These are phyloP conservation scores for Lipomyces yarrowii DNA, from an alignment of 1,139 yeast species.

Conservation along the genomic window DNA sequence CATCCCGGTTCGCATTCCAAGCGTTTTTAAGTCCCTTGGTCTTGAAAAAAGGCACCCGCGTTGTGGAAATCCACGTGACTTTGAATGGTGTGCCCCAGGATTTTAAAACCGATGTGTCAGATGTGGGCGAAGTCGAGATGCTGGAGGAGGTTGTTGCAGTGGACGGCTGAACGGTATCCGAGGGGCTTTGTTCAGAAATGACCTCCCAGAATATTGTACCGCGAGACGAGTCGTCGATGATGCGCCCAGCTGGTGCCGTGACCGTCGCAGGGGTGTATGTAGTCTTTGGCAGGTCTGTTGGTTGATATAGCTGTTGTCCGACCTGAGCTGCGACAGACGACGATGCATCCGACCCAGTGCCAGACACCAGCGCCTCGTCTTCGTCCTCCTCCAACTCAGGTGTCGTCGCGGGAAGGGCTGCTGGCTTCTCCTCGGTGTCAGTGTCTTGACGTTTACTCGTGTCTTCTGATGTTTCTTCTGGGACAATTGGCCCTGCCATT, in stretches of 20 bases:
- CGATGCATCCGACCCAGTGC: not conserved
- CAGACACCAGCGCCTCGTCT: not conserved
- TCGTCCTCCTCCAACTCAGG: conserved; percentile 1
- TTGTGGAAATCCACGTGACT: conserved; percentile 43
- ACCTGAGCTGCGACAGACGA: conserved; percentile 6
- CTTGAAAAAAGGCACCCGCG: conserved; percentile 41
- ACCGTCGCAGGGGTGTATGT: conserved; percentile 32
- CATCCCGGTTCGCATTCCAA: conserved; percentile 43
- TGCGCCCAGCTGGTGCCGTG: conserved; percentile 44
- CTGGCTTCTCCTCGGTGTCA: not conserved
- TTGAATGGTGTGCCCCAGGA: conserved; percentile 46
- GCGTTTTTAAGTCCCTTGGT: conserved; percentile 43
- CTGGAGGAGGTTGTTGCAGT: conserved; percentile 6
- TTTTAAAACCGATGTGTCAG: conserved; percentile 21
- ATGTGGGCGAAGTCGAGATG: conserved; percentile 21
- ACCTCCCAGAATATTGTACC: conserved; percentile 49
- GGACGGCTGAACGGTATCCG: not conserved
- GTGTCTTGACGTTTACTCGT: not conserved
- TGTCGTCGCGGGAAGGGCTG: not conserved
- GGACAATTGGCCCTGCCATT: conserved; percentile 37
- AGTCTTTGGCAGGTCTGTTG: conserved; percentile 22
- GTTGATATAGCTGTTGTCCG: conserved; percentile 9
- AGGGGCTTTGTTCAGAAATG: conserved; percentile 4
- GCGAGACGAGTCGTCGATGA: conserved; percentile 46
- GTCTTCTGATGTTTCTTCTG: conserved; percentile 7